Percentiles rank a stretch among this genome's conserved stretches.
Conservation (phyloP, 2,329 filamentous ascomycete species). For the Ophiocordyceps polyrhachis-furcata region DNA sequence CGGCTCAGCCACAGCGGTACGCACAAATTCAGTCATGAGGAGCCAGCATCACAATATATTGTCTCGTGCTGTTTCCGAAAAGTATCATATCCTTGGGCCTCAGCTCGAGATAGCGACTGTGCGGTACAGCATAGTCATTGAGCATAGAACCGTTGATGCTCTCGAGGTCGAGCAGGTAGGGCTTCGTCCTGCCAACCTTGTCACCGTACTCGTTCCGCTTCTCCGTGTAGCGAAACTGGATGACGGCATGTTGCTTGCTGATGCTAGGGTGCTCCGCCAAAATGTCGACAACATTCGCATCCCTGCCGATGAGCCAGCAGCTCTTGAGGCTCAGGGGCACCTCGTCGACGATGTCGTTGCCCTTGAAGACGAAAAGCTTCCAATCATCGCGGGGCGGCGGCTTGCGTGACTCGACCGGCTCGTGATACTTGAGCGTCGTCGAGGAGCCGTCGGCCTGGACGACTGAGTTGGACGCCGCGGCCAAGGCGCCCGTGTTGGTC, state of each 20-base stretch:
- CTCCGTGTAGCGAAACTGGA: slow-evolving; percentile 78
- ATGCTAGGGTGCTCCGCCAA: slow-evolving; percentile 77
- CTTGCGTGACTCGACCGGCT: slow-evolving; percentile 82
- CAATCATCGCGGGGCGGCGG: slow-evolving; percentile 61
- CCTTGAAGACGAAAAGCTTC: slow-evolving; percentile 90
- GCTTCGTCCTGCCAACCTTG: slow-evolving; percentile 57
- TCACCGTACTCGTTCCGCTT: slow-evolving; percentile 78
- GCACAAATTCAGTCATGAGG: slow-evolving; percentile 19
- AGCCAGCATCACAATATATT: slow-evolving; percentile 87
- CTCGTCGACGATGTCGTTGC: slow-evolving; percentile 59
- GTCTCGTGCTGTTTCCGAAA: slow-evolving; percentile 74
- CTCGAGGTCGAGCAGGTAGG: slow-evolving; percentile 85
- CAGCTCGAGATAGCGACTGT: slow-evolving; percentile 69
- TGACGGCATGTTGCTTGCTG: slow-evolving; percentile 86
- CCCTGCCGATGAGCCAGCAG: slow-evolving; percentile 82
- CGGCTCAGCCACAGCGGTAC: neutral
- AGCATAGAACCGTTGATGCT: slow-evolving; percentile 79
- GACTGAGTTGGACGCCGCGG: slow-evolving; percentile 66
- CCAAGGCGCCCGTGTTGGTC: slow-evolving; percentile 59
- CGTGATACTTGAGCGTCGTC: slow-evolving; percentile 85
- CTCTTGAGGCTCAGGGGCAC: slow-evolving; percentile 57
- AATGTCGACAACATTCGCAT: slow-evolving; percentile 64
- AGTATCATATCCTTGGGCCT: slow-evolving; percentile 74
- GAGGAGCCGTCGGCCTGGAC: slow-evolving; percentile 54
- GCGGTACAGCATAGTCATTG: slow-evolving; percentile 56